Evolutionary conservation across 1,139 yeast species (phyloP).

Genomic region (Meyerozyma smithsonii): DNA sequence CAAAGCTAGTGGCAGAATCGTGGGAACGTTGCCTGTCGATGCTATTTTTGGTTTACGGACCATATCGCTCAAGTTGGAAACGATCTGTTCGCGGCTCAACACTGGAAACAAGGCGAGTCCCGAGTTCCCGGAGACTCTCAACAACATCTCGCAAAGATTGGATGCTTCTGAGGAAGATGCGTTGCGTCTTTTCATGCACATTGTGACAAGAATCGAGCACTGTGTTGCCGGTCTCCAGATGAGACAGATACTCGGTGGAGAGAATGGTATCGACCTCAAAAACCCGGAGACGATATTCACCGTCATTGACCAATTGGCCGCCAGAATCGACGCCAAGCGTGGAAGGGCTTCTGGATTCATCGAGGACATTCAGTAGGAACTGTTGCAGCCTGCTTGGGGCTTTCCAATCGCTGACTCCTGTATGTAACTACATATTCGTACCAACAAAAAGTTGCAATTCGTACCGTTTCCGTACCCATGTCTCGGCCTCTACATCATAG

Average conservation of each 20-base stretch:
- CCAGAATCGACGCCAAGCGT: background rate
- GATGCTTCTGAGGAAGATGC: conserved; percentile 27
- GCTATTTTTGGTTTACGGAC: conserved; percentile 44
- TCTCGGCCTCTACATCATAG: conserved; percentile 4
- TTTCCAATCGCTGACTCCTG: too few species aligned
- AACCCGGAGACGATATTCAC: background rate
- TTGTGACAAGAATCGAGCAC: conserved; percentile 61
- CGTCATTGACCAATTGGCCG: conserved; percentile 1
- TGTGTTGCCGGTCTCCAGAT: conserved; percentile 35
- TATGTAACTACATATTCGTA: background rate
- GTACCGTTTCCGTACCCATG: background rate
- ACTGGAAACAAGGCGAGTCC: background rate
- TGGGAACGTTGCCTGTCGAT: conserved; percentile 42
- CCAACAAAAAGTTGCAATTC: background rate
- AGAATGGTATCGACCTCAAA: conserved; percentile 16
- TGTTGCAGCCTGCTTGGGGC: too few species aligned
- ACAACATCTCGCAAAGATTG: conserved; percentile 19
- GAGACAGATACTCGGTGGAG: conserved; percentile 28
- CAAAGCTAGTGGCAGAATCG: conserved; percentile 21
- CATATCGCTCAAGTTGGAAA: conserved; percentile 46
- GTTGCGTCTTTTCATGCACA: conserved; percentile 53
- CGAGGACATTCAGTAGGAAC: background rate
- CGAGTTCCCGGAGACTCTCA: conserved; percentile 5
- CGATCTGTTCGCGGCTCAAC: conserved; percentile 29
- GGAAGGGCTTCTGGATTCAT: conserved; percentile 2